Evolutionary conservation across 129 eudicot species (phyloP).

Genomic region (Flaveria linearis): DNA sequence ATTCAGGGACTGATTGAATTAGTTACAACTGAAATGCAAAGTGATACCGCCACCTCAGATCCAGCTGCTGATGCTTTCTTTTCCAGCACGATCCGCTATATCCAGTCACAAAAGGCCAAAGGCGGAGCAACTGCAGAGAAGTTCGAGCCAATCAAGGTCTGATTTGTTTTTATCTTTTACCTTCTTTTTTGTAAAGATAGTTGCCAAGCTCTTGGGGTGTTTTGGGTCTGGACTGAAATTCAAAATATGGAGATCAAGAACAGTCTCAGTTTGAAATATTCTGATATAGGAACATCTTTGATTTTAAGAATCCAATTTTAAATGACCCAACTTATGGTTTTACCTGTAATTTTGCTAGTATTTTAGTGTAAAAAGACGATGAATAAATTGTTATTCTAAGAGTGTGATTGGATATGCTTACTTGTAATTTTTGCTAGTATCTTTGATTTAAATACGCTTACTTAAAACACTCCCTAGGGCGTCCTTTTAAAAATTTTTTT

Average conservation of each 20-base stretch:
- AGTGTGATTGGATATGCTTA: neutral
- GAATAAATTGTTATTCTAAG: neutral
- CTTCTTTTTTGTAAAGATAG: constrained; percentile 20
- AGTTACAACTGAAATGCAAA: constrained; percentile 80
- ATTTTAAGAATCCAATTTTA: neutral
- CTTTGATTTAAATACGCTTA: neutral
- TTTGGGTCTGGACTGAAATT: constrained; percentile 18
- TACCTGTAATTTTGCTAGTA: neutral
- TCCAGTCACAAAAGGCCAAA: constrained; percentile 94
- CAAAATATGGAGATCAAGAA: constrained; percentile 20
- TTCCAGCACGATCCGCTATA: constrained; percentile 80
- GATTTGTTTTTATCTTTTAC: constrained; percentile 19
- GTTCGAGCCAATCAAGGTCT: constrained; percentile 60
- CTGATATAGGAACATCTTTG: constrained; percentile 28
- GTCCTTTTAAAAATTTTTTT: too few relatives aligned
- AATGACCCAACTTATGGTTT: neutral
- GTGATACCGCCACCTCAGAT: constrained; percentile 63
- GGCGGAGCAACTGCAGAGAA: constrained; percentile 93
- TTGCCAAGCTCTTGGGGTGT: constrained; percentile 18
- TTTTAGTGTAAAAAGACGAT: neutral
- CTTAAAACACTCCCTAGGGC: neutral
- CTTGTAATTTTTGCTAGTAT: too few relatives aligned
- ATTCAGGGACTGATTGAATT: constrained; percentile 78
- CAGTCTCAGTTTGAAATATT: constrained; percentile 20
- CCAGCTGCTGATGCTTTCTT: constrained; percentile 88